Conservation (phyloP, 73 alveolate genomes). For the Effrenium voratum region DNA sequence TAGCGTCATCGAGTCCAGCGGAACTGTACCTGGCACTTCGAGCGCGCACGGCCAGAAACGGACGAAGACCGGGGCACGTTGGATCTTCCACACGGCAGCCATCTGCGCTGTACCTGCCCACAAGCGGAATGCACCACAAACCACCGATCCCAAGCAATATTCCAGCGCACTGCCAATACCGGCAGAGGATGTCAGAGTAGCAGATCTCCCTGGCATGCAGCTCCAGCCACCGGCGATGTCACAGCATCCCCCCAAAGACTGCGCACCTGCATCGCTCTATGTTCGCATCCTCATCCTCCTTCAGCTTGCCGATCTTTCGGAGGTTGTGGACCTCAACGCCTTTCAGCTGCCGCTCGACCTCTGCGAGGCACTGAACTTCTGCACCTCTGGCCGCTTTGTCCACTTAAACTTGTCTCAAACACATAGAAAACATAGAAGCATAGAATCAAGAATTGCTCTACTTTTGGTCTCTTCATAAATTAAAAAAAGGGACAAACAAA, state of each 20-base stretch:
- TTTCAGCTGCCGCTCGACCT: slow-evolving; percentile 60
- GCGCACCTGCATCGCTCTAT: slow-evolving; percentile 82
- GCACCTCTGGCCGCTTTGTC: no score
- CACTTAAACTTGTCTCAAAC: no score
- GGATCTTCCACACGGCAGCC: slow-evolving; percentile 87
- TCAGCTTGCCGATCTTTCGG: slow-evolving; percentile 47
- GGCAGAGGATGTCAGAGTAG: slow-evolving; percentile 87
- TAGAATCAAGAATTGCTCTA: no score
- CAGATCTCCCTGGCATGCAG: slow-evolving; percentile 87
- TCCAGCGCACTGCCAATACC: slow-evolving; percentile 83
- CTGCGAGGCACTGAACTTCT: background rate
- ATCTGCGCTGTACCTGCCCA: slow-evolving; percentile 51
- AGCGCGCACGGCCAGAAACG: background rate
- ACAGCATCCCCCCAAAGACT: background rate
- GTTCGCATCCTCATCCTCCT: slow-evolving; percentile 9
- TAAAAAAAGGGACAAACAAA: background rate
- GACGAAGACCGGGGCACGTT: slow-evolving; percentile 18
- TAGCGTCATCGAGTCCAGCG: slow-evolving; percentile 75
- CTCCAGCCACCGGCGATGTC: background rate
- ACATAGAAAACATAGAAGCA: no score
- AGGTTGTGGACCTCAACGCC: slow-evolving; percentile 81
- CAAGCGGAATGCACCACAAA: background rate
- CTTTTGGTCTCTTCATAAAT: background rate
- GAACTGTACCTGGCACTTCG: slow-evolving; percentile 60
- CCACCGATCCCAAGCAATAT: background rate